Conservation (phyloP, 352 stramenopile genomes). For the Pythium scleroteichum region DNA sequence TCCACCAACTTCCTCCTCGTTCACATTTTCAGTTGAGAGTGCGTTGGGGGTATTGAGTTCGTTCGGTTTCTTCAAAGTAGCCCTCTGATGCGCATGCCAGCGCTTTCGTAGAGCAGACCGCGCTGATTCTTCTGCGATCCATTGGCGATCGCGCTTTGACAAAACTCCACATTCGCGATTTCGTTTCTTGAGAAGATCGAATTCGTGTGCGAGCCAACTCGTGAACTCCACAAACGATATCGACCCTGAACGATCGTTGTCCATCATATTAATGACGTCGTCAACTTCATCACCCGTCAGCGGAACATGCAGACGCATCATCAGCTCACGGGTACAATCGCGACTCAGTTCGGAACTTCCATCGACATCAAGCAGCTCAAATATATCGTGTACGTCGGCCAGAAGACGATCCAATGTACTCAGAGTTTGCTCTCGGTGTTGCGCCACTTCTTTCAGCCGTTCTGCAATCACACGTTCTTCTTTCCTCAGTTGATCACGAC, state of each 20-base stretch:
- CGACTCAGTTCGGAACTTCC: conserved; percentile 51
- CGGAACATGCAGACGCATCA: conserved; percentile 58
- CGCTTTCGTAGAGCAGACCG: conserved; percentile 47
- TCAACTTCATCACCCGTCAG: conserved; percentile 48
- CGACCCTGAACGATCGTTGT: conserved; percentile 61
- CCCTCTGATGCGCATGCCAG: conserved; percentile 35
- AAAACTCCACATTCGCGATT: conserved; percentile 59
- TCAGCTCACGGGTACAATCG: conserved; percentile 48
- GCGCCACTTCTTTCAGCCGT: conserved; percentile 40
- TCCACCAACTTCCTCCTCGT: neutral
- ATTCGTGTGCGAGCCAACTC: conserved; percentile 68
- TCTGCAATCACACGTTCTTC: conserved; percentile 48
- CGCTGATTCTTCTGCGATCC: conserved; percentile 61
- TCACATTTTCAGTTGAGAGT: neutral
- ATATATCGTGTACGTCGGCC: conserved; percentile 63
- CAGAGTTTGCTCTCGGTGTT: conserved; percentile 39
- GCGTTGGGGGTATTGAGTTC: neutral
- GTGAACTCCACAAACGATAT: conserved; percentile 74
- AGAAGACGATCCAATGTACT: conserved; percentile 41
- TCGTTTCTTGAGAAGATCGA: conserved; percentile 46
- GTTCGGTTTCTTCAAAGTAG: neutral
- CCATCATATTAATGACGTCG: conserved; percentile 83
- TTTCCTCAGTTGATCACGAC: conserved; percentile 49
- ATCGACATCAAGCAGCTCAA: conserved; percentile 66
- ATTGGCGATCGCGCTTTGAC: conserved; percentile 54